phyloP scores from a whole-genome alignment of 2,329 filamentous ascomycete species.

The Cucurbitaria berberidis region DNA sequence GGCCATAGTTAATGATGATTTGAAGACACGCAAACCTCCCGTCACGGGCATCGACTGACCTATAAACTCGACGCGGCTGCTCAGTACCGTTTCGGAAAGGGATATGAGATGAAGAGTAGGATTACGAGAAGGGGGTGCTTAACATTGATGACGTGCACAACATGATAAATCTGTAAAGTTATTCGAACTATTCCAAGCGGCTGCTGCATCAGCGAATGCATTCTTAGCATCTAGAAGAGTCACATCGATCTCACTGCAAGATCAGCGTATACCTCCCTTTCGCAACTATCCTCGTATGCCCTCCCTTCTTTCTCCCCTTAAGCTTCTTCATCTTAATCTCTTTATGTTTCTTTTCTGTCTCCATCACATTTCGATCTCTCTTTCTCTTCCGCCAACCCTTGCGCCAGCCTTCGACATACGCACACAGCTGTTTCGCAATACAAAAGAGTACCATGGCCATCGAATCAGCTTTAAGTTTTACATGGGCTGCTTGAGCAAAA shows the following conservation, averaged over 20 bases:
- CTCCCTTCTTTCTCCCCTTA: background rate
- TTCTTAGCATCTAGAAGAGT: no score
- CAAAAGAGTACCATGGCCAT: conserved; percentile 16
- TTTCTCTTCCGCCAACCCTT: background rate
- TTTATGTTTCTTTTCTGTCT: background rate
- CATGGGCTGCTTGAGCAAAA: conserved; percentile 14
- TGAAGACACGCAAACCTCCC: no score
- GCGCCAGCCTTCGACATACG: conserved; percentile 10
- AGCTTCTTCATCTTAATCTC: background rate
- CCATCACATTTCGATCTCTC: background rate
- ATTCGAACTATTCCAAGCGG: no score
- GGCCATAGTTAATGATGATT: no score
- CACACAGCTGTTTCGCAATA: conserved; percentile 6
- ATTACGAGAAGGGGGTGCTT: no score
- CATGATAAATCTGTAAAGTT: no score
- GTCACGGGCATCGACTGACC: no score
- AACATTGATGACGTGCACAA: no score
- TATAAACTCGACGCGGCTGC: no score
- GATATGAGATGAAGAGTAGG: no score
- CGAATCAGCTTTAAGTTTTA: conserved; percentile 26
- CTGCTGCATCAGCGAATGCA: no score
- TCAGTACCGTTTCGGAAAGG: no score
- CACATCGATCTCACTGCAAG: background rate
- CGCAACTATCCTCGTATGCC: background rate
- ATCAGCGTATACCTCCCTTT: conserved; percentile 2